A percentile compares a stretch with the other conserved stretches of the same genome.
Evolutionary conservation across 1,284 basidiomycete genomes (phyloP).

Genomic region (Mycena sp.): DNA sequence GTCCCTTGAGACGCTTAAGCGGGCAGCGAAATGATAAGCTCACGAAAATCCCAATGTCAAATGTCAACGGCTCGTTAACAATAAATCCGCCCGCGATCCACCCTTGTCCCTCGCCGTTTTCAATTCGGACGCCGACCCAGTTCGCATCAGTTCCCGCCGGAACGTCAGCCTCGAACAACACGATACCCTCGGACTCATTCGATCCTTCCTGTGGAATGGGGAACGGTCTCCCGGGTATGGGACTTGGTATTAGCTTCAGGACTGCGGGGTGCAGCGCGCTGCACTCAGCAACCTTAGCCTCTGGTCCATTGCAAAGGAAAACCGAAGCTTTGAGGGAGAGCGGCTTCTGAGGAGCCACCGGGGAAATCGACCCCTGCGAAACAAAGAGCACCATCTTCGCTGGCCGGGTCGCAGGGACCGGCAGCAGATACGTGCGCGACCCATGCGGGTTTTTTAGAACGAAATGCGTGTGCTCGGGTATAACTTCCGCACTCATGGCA

Average conservation of each 20-base stretch:
- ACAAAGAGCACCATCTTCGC: constrained; percentile 62
- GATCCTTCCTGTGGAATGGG: constrained; percentile 72
- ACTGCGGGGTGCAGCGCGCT: constrained; percentile 50
- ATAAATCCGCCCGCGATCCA: constrained; percentile 72
- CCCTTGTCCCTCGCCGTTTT: constrained; percentile 61
- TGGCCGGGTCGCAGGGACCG: constrained; percentile 42
- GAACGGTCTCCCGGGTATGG: constrained; percentile 59
- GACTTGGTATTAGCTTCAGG: constrained; percentile 71
- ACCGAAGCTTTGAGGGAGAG: constrained; percentile 55
- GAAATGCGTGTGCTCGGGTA: constrained; percentile 50
- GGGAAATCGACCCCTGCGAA: constrained; percentile 62
- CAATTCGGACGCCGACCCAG: constrained; percentile 63
- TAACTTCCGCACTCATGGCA: constrained; percentile 43
- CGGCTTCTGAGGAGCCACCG: constrained; percentile 58
- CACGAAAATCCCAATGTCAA: constrained; percentile 54
- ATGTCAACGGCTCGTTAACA: constrained; percentile 39
- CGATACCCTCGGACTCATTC: constrained; percentile 78
- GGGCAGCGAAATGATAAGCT: constrained; percentile 41
- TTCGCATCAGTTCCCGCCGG: constrained; percentile 35
- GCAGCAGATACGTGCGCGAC: constrained; percentile 61
- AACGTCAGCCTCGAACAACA: constrained; percentile 65
- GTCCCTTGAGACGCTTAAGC: too few species aligned
- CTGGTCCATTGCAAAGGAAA: constrained; percentile 48
- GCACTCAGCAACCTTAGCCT: constrained; percentile 25
- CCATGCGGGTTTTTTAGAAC: constrained; percentile 54